Conservation (phyloP, 768 basidiomycete species). For the Agrocybe chaxingu region DNA sequence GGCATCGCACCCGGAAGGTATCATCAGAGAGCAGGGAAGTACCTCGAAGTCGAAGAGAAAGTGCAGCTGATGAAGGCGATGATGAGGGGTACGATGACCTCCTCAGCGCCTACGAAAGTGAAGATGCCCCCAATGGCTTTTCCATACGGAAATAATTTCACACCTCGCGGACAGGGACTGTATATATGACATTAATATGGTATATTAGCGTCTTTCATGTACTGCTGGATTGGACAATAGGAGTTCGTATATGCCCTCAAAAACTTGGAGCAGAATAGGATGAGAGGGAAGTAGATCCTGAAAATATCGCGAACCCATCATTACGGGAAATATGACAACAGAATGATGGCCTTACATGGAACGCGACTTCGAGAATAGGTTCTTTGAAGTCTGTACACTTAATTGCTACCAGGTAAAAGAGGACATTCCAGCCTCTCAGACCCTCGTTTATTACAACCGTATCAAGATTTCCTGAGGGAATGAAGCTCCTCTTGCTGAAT, state of each 20-base stretch:
- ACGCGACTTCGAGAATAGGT: slow-evolving; percentile 46
- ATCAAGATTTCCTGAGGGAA: slow-evolving; percentile 49
- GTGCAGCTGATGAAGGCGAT: slow-evolving; percentile 73
- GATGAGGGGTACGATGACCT: slow-evolving; percentile 77
- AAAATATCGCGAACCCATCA: not conserved
- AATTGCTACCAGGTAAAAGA: slow-evolving; percentile 61
- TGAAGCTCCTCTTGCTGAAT: slow-evolving; percentile 47
- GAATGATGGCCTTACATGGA: slow-evolving; percentile 41
- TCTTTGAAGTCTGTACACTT: slow-evolving; percentile 13
- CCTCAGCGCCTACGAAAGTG: slow-evolving; percentile 80
- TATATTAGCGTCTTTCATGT: slow-evolving; percentile 3
- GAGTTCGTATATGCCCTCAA: slow-evolving; percentile 53
- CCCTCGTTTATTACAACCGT: slow-evolving; percentile 78
- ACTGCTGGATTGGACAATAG: slow-evolving; percentile 19
- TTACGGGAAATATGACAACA: slow-evolving; percentile 1
- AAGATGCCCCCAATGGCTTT: slow-evolving; percentile 37
- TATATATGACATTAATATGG: not conserved
- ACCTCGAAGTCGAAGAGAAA: slow-evolving; percentile 44
- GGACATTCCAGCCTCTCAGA: slow-evolving; percentile 65
- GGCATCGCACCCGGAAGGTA: slow-evolving; percentile 41
- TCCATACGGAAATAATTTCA: slow-evolving; percentile 13
- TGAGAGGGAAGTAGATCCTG: slow-evolving; percentile 68
- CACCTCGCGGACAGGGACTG: too few species aligned
- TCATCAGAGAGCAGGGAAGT: slow-evolving; percentile 41
- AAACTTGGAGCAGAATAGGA: slow-evolving; percentile 55